phyloP scores from a whole-genome alignment of 345 rosid genomes.

The Chamaenerion angustifolium region DNA sequence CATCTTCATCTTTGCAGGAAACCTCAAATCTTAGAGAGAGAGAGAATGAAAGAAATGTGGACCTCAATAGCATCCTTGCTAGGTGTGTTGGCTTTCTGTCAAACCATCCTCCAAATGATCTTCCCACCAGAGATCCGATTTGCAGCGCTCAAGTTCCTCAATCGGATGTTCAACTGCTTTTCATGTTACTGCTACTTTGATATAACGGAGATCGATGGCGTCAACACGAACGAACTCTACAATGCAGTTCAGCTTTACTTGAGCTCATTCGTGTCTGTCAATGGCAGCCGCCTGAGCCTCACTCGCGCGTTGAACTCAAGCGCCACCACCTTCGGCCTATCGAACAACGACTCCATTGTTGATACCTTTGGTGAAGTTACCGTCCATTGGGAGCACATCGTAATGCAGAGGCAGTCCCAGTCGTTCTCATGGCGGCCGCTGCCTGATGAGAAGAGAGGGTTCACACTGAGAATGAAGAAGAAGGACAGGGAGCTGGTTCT shows the following conservation, averaged over 20 bases:
- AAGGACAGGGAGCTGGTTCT: conserved; percentile 48
- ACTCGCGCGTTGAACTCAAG: conserved; percentile 80
- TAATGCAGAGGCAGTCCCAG: conserved; percentile 65
- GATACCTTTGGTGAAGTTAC: conserved; percentile 46
- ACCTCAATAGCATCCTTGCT: conserved; percentile 64
- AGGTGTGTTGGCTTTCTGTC: conserved; percentile 79
- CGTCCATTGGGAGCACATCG: conserved; percentile 87
- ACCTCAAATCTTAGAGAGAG: neutral
- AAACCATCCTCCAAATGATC: conserved; percentile 47
- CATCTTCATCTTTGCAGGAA: neutral
- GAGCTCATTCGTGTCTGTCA: conserved; percentile 53
- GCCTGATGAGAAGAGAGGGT: conserved; percentile 94
- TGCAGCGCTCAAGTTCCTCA: conserved; percentile 43
- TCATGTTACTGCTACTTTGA: conserved; percentile 73
- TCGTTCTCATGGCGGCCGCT: conserved; percentile 77
- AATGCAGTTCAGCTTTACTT: conserved; percentile 97
- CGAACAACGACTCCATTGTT: conserved; percentile 64
- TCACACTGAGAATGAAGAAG: conserved; percentile 63
- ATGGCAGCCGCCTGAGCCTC: conserved; percentile 72
- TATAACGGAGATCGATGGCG: conserved; percentile 90
- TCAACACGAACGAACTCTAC: conserved; percentile 97
- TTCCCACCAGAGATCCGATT: conserved; percentile 87
- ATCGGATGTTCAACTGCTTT: conserved; percentile 38
- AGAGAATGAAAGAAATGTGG: conserved; percentile 65
- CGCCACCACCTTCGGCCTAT: conserved; percentile 74